Base-by-base conservation (phyloP, 139 green algal species). In the Coelastrella sp. region DNA sequence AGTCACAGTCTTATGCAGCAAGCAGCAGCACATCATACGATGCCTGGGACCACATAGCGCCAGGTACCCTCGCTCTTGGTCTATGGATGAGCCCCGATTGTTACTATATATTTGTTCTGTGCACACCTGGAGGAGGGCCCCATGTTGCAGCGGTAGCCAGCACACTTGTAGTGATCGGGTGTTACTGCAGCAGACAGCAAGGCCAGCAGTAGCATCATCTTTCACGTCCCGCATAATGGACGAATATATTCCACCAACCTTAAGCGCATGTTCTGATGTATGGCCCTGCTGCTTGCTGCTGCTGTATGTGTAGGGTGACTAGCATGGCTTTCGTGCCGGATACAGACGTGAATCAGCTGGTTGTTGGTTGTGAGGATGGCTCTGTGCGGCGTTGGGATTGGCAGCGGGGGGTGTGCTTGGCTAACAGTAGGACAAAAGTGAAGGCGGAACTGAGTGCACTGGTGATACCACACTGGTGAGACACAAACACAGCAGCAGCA, bases 341-440 rank as follows among this genome's bases (percentile, higher is more conserved):
- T 11, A n/a, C 19, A 14, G 20, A 5, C 20, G 75, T 5, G 0
- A 59, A 58, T 5, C 74, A 47, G 58, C 10, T 87, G 3, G 61
- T 91, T 20, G 87, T 75, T 23, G 87, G 87, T 11, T 91, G 66
- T 23, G 78, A 91, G 20, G 77, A 91, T 23, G 87, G 87, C 65
- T 47, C 65, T 65, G 78, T 71, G 32, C n/a, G 47, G 14, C n/a
- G 47, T 78, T 91, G 78, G 78, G 87, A 91, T 64, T 85, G 65
- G 76, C 56, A 71, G 47, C 17, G 64, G 3, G 87, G 87, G 8
- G 17, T 13, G 20, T 86, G 87, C 87, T 17, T 81, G 2, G 47
- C 23, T 47, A 56, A 6, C 61, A 75, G 23, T 73, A 86, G 32
- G 23, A 14, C 7, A 19, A 65, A 83, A 66, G 23, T 17, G 16